These are phyloP conservation scores for Euphrasia confusa DNA, from an alignment of 257 asterid genomes.

Conservation along the genomic window DNA sequence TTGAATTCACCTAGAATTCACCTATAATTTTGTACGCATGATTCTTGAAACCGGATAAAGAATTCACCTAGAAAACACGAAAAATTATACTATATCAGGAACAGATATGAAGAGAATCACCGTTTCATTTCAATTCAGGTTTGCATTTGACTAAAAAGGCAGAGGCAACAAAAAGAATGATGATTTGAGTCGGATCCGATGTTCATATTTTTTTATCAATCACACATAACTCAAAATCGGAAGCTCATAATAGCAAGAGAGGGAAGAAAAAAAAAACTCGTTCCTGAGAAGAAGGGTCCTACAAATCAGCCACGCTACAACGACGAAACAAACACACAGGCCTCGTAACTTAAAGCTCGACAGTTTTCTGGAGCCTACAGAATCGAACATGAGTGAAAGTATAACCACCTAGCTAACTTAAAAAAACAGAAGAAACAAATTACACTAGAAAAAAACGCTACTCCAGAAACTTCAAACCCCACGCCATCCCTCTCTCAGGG, in stretches of 20 bases:
- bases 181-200: too few relatives aligned
- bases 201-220: too few relatives aligned
- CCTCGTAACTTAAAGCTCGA: background rate
- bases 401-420: background rate
- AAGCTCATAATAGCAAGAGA: background rate
- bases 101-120: too few relatives aligned
- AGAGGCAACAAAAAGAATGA: too few relatives aligned
- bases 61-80: background rate
- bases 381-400: background rate
- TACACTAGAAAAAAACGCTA: slow-evolving; percentile 27
- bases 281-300: background rate
- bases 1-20: background rate
- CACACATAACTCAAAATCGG: slow-evolving; percentile 1
- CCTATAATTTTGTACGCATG: background rate
- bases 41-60: background rate
- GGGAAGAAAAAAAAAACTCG: background rate
- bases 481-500: slow-evolving; percentile 29
- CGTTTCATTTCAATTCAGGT: too few relatives aligned
- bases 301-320: slow-evolving; percentile 23
- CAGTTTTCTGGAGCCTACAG: slow-evolving; percentile 1
- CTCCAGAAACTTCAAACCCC: slow-evolving; percentile 25
- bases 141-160: too few relatives aligned
- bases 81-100: too few relatives aligned
- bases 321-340: slow-evolving; percentile 19
- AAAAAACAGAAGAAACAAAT: slow-evolving; percentile 15